phyloP scores from a whole-genome alignment of 805 yeast genomes.

The Candida andamanensis region DNA sequence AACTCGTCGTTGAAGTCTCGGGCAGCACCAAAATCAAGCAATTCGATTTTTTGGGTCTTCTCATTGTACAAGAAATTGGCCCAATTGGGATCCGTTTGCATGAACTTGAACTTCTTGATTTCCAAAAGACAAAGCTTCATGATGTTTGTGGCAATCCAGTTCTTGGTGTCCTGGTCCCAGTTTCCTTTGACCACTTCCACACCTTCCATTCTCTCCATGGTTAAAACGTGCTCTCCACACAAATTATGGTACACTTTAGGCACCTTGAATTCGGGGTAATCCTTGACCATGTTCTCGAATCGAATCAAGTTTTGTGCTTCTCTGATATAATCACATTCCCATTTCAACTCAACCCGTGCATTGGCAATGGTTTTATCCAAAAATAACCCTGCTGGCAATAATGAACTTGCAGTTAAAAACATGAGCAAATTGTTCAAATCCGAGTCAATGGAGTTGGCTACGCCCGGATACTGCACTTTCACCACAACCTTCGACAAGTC shows the following conservation, averaged over 20 bases:
- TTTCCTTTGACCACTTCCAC: conserved; percentile 72
- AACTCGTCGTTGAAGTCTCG: conserved; percentile 70
- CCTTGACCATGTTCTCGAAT: conserved; percentile 53
- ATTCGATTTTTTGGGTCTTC: conserved; percentile 66
- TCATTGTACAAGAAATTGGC: conserved; percentile 88
- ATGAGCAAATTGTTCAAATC: conserved; percentile 82
- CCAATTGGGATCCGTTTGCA: conserved; percentile 99
- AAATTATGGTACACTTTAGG: conserved; percentile 76
- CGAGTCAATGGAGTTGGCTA: conserved; percentile 86
- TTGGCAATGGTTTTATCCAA: conserved; percentile 88
- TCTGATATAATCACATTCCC: conserved; percentile 96
- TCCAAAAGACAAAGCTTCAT: conserved; percentile 85
- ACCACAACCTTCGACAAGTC: conserved; percentile 78
- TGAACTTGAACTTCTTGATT: conserved; percentile 76
- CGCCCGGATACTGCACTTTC: conserved; percentile 97
- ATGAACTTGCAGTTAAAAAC: conserved; percentile 77
- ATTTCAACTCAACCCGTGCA: conserved; percentile 86
- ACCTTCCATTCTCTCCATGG: conserved; percentile 88
- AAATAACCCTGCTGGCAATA: conserved; percentile 87
- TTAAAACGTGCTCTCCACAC: conserved; percentile 77
- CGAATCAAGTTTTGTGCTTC: conserved; percentile 75
- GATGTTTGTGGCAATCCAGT: conserved; percentile 80
- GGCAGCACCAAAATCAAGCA: conserved; percentile 94
- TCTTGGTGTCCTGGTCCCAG: conserved; percentile 65
- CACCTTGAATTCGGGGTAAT: conserved; percentile 63